Conservation (phyloP, 2,329 filamentous ascomycete genomes). For the Stenocarpella maydis region DNA sequence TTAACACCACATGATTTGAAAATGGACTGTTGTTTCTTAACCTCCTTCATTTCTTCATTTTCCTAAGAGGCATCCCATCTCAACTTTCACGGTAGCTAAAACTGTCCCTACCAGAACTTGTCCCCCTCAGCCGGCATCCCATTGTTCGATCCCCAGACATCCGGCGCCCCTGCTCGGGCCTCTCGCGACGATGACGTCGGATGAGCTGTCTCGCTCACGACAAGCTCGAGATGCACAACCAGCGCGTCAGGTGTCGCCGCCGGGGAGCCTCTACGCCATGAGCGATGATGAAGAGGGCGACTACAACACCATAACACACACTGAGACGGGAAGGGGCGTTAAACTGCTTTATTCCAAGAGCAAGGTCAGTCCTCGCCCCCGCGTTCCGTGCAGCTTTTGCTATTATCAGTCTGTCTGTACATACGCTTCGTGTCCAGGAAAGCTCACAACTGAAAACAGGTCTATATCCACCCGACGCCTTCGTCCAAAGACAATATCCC, state of each 20-base stretch:
- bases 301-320: constrained; percentile 91
- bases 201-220: constrained; percentile 32
- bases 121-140: neutral
- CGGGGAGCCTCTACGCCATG: constrained; percentile 91
- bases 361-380: constrained; percentile 68
- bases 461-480: constrained; percentile 94
- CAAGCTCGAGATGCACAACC: constrained; percentile 36
- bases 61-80: neutral
- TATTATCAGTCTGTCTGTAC: no score
- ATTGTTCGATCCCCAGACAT: neutral
- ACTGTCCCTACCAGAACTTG: neutral
- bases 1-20: constrained; percentile 25
- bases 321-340: constrained; percentile 79
- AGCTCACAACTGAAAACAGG: constrained; percentile 57
- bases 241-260: constrained; percentile 69
- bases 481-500: constrained; percentile 95
- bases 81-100: neutral
- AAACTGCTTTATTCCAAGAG: constrained; percentile 96
- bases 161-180: constrained; percentile 6
- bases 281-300: constrained; percentile 96
- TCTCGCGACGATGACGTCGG: constrained; percentile 45
- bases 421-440: neutral
- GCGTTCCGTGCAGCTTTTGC: neutral
- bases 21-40: neutral
- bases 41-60: neutral